Base-by-base conservation (phyloP, 1,139 yeast species). In the Blastobotrys proliferans region DNA sequence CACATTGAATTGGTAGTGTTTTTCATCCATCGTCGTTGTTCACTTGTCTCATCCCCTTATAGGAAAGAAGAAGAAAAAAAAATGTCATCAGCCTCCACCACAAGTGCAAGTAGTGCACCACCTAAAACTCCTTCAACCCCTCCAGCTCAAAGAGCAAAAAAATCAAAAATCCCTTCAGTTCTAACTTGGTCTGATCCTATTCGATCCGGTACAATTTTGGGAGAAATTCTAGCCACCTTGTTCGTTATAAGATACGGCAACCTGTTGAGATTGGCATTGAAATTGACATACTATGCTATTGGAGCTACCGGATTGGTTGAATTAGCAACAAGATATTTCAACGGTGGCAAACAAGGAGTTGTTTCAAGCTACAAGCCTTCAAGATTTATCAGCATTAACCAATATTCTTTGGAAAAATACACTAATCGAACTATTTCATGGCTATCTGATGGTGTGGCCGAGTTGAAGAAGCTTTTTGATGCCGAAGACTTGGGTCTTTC, bases 141-240 rank as follows among this genome's bases (percentile, higher is more conserved):
- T n/a, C 19, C 22, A 14, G 30, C n/a, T 16, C 21, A 6, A 24
- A n/a, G 24, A 19, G n/a, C n/a, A n/a, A n/a, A n/a, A n/a, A 38
- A 21, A 31, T 24, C 43, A 24, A 35, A 50, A 44, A 51, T 62
- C 37, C 69, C 70, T 40, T 66, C 64, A 45, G 68, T 88, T 53
- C 70, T 90, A 51, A 79, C 90, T 52, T 90, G 97, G 97, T 74
- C 77, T 56, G 76, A 86, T 61, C 96, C 97, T 31, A 68, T 74
- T 51, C 73, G 74, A 58, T 81, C 96, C 45, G 97, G 84, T 49
- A 80, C 81, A 58, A 78, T 83, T 33, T 78, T 88, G 54, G 94
- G 83, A 41, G 74, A 80, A 39, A 66, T 81, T 43, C 60, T 90
- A 37, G 68, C 73, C 28, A 69, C 74, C 19, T 71, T 90, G 60